phyloP scores from a whole-genome alignment of 768 basidiomycete genomes.

The Auricularia auricula-judae region DNA sequence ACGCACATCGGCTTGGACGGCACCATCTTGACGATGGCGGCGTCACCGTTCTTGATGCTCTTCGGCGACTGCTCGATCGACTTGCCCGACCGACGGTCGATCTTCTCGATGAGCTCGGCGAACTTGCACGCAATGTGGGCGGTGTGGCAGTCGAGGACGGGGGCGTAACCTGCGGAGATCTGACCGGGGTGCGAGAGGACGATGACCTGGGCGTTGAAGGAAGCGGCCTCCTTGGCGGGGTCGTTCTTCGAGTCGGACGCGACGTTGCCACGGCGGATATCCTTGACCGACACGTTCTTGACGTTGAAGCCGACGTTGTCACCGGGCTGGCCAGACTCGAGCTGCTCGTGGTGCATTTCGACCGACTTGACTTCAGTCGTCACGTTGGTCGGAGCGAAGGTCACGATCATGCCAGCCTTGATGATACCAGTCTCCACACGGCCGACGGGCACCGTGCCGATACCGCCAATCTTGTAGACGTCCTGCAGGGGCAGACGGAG shows the following conservation, averaged over 20 bases:
- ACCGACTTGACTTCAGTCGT: slow-evolving; percentile 99
- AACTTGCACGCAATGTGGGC: slow-evolving; percentile 99
- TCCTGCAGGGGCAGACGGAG: slow-evolving; percentile 99
- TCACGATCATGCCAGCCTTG: slow-evolving; percentile 99
- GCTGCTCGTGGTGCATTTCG: slow-evolving; percentile 99
- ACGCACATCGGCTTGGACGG: slow-evolving; percentile 96
- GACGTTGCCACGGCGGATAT: slow-evolving; percentile 99
- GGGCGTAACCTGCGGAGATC: slow-evolving; percentile 97
- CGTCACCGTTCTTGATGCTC: slow-evolving; percentile 99
- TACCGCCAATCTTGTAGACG: slow-evolving; percentile 99
- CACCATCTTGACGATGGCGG: slow-evolving; percentile 95
- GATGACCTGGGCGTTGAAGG: slow-evolving; percentile 99
- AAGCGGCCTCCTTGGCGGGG: slow-evolving; percentile 97
- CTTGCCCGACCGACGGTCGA: slow-evolving; percentile 98
- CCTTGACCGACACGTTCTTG: slow-evolving; percentile 99
- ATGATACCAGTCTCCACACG: slow-evolving; percentile 99
- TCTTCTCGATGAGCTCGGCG: slow-evolving; percentile 96
- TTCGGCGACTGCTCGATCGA: slow-evolving; percentile 80
- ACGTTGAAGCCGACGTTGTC: slow-evolving; percentile 99
- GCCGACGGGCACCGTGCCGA: slow-evolving; percentile 99
- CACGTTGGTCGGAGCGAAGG: slow-evolving; percentile 93
- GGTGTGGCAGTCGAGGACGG: slow-evolving; percentile 99
- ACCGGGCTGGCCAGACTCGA: slow-evolving; percentile 87
- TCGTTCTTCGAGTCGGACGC: slow-evolving; percentile 99
- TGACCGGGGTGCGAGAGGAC: slow-evolving; percentile 99